These are phyloP conservation scores for Euphorbia corollata DNA, from an alignment of 441 rosid genomes.

Conservation along the genomic window DNA sequence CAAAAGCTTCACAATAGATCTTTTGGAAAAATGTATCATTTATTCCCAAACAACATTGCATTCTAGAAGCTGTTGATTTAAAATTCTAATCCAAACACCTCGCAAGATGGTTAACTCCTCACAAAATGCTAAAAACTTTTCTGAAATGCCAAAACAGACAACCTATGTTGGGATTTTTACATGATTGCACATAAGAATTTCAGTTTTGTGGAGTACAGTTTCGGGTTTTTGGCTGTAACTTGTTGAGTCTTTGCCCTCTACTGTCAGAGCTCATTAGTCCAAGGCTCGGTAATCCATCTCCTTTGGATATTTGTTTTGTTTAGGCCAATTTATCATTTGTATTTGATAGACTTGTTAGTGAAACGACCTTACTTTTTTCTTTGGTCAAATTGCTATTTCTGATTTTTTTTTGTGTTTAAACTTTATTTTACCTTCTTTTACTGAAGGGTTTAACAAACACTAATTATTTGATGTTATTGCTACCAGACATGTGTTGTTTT, in stretches of 20 bases:
- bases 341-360: background rate
- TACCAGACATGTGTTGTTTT: background rate
- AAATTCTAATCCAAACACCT: background rate
- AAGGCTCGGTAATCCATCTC: background rate
- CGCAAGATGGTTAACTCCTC: background rate
- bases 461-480: background rate
- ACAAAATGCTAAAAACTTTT: background rate
- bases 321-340: background rate
- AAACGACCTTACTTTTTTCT: background rate
- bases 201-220: background rate
- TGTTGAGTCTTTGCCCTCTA: background rate
- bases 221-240: background rate
- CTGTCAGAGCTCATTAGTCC: background rate
- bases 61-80: background rate
- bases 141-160: background rate
- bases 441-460: background rate
- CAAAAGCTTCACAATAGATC: no score
- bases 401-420: background rate
- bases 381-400: background rate
- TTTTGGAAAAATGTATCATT: background rate
- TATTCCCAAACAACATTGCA: background rate
- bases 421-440: background rate
- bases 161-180: no score
- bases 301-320: background rate
- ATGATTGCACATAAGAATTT: no score